Conservation (phyloP, 345 rosid species). For the Pistacia atlantica region DNA sequence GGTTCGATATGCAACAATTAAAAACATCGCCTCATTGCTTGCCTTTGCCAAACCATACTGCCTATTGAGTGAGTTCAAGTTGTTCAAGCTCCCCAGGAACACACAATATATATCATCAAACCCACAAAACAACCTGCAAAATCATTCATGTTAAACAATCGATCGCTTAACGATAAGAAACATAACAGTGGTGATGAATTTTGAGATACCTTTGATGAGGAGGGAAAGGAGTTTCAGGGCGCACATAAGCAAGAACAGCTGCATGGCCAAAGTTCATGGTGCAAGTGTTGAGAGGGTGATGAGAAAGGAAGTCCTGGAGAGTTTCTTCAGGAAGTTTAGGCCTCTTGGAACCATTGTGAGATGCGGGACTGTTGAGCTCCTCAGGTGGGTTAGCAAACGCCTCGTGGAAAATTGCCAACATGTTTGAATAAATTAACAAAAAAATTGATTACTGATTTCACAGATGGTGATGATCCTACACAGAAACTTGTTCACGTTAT, state of each 20-base stretch:
- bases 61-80: slow-evolving; percentile 56
- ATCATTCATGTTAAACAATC: background rate
- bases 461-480: too few species aligned
- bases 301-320: slow-evolving; percentile 60
- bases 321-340: slow-evolving; percentile 76
- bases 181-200: too few species aligned
- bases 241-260: slow-evolving; percentile 69
- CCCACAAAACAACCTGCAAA: slow-evolving; percentile 79
- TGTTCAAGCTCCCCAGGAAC: slow-evolving; percentile 74
- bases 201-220: slow-evolving; percentile 53
- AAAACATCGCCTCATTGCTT: slow-evolving; percentile 75
- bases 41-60: slow-evolving; percentile 82
- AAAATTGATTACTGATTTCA: background rate
- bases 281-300: slow-evolving; percentile 52
- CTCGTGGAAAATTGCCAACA: slow-evolving; percentile 93
- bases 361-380: slow-evolving; percentile 90
- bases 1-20: slow-evolving; percentile 84
- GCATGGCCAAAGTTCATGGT: slow-evolving; percentile 70
- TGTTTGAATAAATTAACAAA: slow-evolving; percentile 4
- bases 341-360: slow-evolving; percentile 38
- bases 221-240: slow-evolving; percentile 35
- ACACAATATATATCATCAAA: slow-evolving; percentile 76
- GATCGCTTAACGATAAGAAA: too few species aligned
- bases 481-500: background rate
- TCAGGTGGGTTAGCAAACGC: slow-evolving; percentile 81